Conservation (phyloP, 768 basidiomycete genomes). For the Russula lepida region DNA sequence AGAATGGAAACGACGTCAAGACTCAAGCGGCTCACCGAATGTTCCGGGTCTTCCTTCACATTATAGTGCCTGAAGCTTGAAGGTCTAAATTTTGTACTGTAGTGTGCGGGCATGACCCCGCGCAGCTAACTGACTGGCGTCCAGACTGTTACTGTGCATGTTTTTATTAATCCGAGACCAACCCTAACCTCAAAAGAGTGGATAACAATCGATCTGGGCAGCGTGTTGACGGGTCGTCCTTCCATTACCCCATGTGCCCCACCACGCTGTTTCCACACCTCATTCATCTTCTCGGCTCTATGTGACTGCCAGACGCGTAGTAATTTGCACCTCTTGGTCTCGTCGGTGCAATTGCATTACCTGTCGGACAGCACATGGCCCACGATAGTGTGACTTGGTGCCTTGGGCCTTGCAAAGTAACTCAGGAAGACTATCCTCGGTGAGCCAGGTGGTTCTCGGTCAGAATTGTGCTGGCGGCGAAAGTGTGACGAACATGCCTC, state of each 20-base stretch:
- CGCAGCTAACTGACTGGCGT: too few relatives aligned
- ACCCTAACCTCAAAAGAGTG: too few relatives aligned
- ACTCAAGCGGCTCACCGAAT: background rate
- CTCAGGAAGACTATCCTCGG: background rate
- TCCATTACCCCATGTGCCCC: background rate
- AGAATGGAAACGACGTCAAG: background rate
- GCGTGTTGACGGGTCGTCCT: background rate
- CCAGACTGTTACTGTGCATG: background rate
- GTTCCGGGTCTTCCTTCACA: background rate
- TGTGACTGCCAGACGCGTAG: background rate
- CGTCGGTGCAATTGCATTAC: background rate
- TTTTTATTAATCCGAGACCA: too few relatives aligned
- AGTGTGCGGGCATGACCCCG: background rate
- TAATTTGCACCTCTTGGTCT: background rate
- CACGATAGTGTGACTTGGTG: background rate
- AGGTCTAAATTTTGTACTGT: background rate
- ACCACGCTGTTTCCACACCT: slow-evolving; percentile 5
- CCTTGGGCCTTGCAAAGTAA: background rate
- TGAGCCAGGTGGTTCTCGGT: background rate
- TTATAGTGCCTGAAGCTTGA: background rate
- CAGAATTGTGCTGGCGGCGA: background rate
- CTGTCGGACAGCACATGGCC: background rate
- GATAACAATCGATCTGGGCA: too few relatives aligned
- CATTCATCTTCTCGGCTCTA: background rate
- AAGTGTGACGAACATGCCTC: background rate